Percentiles rank a stretch among this genome's conserved stretches.
These are phyloP conservation scores for Colletotrichum godetiae DNA, from an alignment of 2,329 filamentous ascomycete genomes.

Conservation along the genomic window DNA sequence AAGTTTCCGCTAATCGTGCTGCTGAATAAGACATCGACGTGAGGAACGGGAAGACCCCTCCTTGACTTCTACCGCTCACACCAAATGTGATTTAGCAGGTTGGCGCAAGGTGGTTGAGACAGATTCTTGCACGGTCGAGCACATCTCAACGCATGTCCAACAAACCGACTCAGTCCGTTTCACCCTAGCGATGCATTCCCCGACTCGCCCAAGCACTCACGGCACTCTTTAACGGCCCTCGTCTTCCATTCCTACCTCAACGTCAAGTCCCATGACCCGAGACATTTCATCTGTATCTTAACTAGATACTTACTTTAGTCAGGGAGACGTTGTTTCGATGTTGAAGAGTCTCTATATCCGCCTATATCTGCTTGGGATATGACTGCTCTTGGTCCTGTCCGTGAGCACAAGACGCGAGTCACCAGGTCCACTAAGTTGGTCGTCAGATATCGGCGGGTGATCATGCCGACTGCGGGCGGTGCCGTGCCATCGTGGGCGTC, in stretches of 20 bases:
- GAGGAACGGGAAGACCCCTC: slow-evolving; percentile 2
- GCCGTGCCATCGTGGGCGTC: slow-evolving; percentile 19
- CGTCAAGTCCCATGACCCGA: neutral
- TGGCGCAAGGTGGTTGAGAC: neutral
- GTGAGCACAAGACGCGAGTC: slow-evolving; percentile 8
- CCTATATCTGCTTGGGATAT: neutral
- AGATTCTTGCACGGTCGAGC: slow-evolving; percentile 13
- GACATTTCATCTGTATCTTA: neutral
- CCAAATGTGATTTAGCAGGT: neutral
- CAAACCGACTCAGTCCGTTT: slow-evolving; percentile 30
- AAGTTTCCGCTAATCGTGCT: slow-evolving; percentile 6
- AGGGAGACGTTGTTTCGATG: neutral
- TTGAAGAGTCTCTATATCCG: neutral
- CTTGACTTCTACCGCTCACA: neutral
- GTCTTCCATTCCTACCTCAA: neutral
- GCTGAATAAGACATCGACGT: slow-evolving; percentile 17
- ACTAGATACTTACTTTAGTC: too few species aligned
- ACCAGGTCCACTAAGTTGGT: slow-evolving; percentile 20
- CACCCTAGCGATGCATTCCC: slow-evolving; percentile 29
- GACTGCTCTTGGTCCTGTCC: slow-evolving; percentile 11
- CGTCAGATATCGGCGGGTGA: slow-evolving; percentile 25
- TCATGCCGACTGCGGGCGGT: slow-evolving; percentile 11
- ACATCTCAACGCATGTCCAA: slow-evolving; percentile 18
- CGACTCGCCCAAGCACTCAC: neutral
- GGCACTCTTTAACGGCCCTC: slow-evolving; percentile 16